These are phyloP conservation scores for Rhododendron williamsianum DNA, from an alignment of 148 eudicot genomes.

Conservation along the genomic window DNA sequence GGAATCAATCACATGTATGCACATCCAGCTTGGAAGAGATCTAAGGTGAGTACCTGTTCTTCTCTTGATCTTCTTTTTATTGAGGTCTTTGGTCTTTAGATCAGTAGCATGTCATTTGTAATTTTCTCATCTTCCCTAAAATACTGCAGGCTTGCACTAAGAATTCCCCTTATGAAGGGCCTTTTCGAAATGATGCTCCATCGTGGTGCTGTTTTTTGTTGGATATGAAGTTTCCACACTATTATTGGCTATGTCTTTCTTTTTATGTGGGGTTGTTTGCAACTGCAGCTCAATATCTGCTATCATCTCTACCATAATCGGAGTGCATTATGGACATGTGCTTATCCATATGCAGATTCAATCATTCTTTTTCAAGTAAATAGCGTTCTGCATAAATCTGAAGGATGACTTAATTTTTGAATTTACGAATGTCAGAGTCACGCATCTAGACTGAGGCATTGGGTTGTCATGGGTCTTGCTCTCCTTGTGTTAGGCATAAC, in stretches of 20 bases:
- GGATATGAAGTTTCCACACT: too few species aligned
- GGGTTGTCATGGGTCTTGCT: conserved; percentile 57
- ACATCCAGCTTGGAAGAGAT: conserved; percentile 89
- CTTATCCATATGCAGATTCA: conserved; percentile 70
- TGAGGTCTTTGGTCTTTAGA: neutral
- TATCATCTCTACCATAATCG: conserved; percentile 66
- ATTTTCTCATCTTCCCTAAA: conserved; percentile 6
- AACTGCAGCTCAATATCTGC: conserved; percentile 75
- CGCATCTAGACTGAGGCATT: conserved; percentile 61
- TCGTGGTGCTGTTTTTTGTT: conserved; percentile 45
- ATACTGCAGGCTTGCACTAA: conserved; percentile 71
- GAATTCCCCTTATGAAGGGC: conserved; percentile 71
- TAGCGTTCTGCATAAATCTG: neutral
- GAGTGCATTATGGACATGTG: conserved; percentile 85
- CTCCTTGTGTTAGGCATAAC: conserved; percentile 52
- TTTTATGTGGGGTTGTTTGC: neutral
- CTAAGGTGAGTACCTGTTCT: conserved; percentile 40
- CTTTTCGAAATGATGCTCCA: conserved; percentile 66
- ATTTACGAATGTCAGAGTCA: conserved; percentile 45
- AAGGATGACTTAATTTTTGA: conserved; percentile 2
- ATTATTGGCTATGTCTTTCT: neutral
- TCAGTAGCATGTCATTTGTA: neutral
- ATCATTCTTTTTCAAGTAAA: conserved; percentile 3
- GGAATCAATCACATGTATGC: conserved; percentile 80
- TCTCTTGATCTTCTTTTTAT: neutral